phyloP scores from a whole-genome alignment of 768 basidiomycete species.

The Gyrodon lividus region DNA sequence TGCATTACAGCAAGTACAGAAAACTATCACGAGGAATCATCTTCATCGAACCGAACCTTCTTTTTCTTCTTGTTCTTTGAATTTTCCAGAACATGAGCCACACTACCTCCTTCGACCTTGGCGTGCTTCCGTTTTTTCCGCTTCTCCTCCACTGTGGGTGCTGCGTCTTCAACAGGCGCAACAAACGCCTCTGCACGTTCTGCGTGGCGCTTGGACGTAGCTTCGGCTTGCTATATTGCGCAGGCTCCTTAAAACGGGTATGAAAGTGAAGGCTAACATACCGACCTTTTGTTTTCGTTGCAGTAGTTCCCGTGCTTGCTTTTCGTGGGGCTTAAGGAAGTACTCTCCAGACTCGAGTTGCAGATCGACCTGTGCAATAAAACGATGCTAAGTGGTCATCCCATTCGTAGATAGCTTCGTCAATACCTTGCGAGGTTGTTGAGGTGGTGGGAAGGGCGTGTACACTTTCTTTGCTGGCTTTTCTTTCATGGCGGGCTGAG shows the following conservation, averaged over 20 bases:
- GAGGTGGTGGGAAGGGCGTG: constrained; percentile 98
- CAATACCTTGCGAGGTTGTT: constrained; percentile 84
- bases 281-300: constrained; percentile 67
- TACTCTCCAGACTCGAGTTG: constrained; percentile 97
- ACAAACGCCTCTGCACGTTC: constrained; percentile 87
- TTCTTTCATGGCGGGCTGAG: constrained; percentile 37
- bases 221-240: constrained; percentile 68
- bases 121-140: constrained; percentile 53
- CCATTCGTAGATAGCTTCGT: not conserved
- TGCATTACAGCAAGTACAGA: constrained; percentile 10
- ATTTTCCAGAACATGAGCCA: constrained; percentile 34
- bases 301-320: constrained; percentile 69
- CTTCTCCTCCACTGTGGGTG: constrained; percentile 76
- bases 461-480: constrained; percentile 84
- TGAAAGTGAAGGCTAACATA: not conserved
- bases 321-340: constrained; percentile 91
- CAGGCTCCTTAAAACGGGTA: constrained; percentile 1
- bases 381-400: constrained; percentile 5
- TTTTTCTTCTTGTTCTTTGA: constrained; percentile 43
- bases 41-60: constrained; percentile 17
- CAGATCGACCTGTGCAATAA: constrained; percentile 66
- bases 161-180: constrained; percentile 78
- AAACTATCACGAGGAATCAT: constrained; percentile 2
- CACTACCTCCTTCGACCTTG: constrained; percentile 35
- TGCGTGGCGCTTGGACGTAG: constrained; percentile 64